Conservation (phyloP, 1,284 basidiomycete species). For the Filobasidium uniguttulatum region DNA sequence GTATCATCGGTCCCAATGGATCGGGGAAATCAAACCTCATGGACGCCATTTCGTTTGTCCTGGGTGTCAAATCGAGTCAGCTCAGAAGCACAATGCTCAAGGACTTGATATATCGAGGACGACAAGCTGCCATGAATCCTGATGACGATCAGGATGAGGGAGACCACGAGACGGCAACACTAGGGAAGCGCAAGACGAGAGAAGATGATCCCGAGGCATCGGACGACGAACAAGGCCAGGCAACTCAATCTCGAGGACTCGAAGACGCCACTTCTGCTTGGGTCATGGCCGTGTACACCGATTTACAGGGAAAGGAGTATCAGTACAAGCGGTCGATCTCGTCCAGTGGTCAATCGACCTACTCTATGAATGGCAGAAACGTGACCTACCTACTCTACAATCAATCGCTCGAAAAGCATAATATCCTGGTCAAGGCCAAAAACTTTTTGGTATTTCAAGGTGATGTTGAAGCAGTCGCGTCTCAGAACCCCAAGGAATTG, state of each 20-base stretch:
- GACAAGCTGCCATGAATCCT: constrained; percentile 50
- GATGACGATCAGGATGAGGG: constrained; percentile 33
- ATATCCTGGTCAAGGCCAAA: constrained; percentile 97
- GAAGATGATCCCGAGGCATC: constrained; percentile 12
- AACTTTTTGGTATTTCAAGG: constrained; percentile 99
- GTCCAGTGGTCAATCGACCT: constrained; percentile 69
- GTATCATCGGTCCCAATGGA: constrained; percentile 95
- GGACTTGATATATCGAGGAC: constrained; percentile 86
- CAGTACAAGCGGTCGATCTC: constrained; percentile 86
- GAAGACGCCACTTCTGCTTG: constrained; percentile 74
- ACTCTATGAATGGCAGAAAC: constrained; percentile 62
- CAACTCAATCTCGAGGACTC: constrained; percentile 35
- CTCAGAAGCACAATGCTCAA: constrained; percentile 84
- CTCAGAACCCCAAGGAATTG: constrained; percentile 82
- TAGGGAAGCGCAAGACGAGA: constrained; percentile 14
- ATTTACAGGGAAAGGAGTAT: constrained; percentile 66
- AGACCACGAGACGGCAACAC: constrained; percentile 17
- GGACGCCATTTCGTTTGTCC: constrained; percentile 98
- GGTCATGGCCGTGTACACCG: constrained; percentile 83
- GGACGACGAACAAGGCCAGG: constrained; percentile 37
- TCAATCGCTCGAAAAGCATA: constrained; percentile 66
- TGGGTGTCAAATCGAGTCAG: constrained; percentile 88
- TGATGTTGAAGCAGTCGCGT: constrained; percentile 94
- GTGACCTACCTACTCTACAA: constrained; percentile 80
- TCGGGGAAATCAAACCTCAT: constrained; percentile 98